Base-by-base conservation (phyloP, 768 basidiomycete genomes). In the Tephrocybe sp. region DNA sequence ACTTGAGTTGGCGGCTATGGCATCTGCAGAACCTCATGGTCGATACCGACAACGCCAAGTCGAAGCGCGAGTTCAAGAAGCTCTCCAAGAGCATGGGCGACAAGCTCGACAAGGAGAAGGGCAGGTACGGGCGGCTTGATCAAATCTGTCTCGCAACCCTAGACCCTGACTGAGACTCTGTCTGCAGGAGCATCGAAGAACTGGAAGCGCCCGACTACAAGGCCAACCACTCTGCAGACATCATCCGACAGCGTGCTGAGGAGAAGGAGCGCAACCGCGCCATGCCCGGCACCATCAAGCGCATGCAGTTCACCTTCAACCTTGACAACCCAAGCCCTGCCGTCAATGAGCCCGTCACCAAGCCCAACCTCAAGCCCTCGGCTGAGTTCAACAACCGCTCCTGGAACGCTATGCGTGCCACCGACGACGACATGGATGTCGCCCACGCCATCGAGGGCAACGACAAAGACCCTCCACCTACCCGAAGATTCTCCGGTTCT, bases 51-150 rank as follows among this genome's bases (percentile, higher is more conserved):
- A 91, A 91, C 57, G 90, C 91, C 37, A 88, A 84, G 70, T 84
- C 86, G 14, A 91, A 91, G 66, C 86, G 91, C 43, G 90, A 93
- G 71, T 93, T 93, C 78, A 89, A 86, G 74, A 91, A 90, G 62
- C 83, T 93, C 49, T 88, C 87, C 61, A 90, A 88, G 70, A 81
- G 71, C 66, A 93, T 93, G 92, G 82, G 91, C 57, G 91, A 93
- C 75, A 92, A 90, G 69, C 77, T 93, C 61, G 91, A 93, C 78
- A 91, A 90, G 73, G 91, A 93, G 73, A 93, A 92, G 72, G 91
- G 91, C 65, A 73, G 88, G 91, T 91, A 45, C 57, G 89, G 28
- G n/a, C 80, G 33, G 25, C 26, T 49, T 5, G 45, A 38, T 50
- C 30, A 24, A 50, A 44, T 14, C 34, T 42, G 9, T 48, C 30